Conservation (phyloP, 2,329 filamentous ascomycete species). For the Neocatenulostroma microsporum region DNA sequence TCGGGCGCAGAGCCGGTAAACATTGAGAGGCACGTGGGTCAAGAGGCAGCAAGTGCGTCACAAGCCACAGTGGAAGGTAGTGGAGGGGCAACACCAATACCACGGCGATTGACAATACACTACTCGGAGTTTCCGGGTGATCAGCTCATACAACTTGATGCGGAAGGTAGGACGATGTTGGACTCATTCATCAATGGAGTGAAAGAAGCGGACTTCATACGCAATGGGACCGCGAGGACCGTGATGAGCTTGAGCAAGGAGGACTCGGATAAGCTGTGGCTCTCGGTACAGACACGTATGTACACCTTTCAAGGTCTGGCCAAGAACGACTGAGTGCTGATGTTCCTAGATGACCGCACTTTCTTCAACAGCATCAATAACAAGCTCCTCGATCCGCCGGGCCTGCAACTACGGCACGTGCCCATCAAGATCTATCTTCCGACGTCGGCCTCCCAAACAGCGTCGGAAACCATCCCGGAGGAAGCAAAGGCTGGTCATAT, state of each 20-base stretch:
- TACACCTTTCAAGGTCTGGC: slow-evolving; percentile 10
- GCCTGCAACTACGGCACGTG: slow-evolving; percentile 69
- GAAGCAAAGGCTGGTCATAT: slow-evolving; percentile 32
- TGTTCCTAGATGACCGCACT: slow-evolving; percentile 68
- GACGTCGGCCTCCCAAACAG: slow-evolving; percentile 33
- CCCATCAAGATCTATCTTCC: slow-evolving; percentile 82
- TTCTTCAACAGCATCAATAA: slow-evolving; percentile 67
- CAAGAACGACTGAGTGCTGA: too few relatives aligned
- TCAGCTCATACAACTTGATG: slow-evolving; percentile 51
- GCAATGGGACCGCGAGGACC: slow-evolving; percentile 79
- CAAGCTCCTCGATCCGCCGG: slow-evolving; percentile 64
- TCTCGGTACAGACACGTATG: slow-evolving; percentile 64
- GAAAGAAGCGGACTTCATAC: slow-evolving; percentile 76
- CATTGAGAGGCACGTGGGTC: slow-evolving; percentile 12
- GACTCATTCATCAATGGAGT: slow-evolving; percentile 63
- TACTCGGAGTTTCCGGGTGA: slow-evolving; percentile 52
- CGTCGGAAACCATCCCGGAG: slow-evolving; percentile 29
- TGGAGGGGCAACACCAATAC: slow-evolving; percentile 31
- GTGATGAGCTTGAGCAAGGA: slow-evolving; percentile 85
- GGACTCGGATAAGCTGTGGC: slow-evolving; percentile 76
- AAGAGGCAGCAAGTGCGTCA: slow-evolving; percentile 2
- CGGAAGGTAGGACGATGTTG: slow-evolving; percentile 48
- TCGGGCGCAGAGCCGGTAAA: slow-evolving; percentile 47
- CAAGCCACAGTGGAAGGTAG: slow-evolving; percentile 6
- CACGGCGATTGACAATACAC: slow-evolving; percentile 58